Evolutionary conservation across 2,329 filamentous ascomycete species (phyloP), one percentile per base, ranked within the genome.

Genomic region (Didymella pinodella): DNA sequence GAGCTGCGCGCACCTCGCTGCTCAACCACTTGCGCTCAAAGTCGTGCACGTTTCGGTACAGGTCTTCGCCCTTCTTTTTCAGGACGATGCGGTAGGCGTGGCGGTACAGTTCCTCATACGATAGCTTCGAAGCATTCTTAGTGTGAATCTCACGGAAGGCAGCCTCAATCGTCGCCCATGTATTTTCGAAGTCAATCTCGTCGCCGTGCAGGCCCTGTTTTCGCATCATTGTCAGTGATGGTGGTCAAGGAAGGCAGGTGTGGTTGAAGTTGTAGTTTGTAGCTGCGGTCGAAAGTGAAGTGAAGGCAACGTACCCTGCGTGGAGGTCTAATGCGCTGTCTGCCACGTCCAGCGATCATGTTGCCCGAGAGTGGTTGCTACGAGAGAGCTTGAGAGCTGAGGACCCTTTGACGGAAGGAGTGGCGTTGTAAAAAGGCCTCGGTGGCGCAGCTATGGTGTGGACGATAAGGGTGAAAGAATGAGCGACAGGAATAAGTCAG

Each of bases 51-150:
- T 86, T 84, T 5, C 90, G 85, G 77, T 98, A 98, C 1, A 99
- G 84, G 11, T 88, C 82, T 32, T 90, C 87, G 26, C 93, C 93
- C 67, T 93, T 90, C 79, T 94, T 96, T 78, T 90, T 91, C 34
- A 97, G 81, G 0, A 98, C 94, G 20, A 98, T 91, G 76, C 95
- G 94, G 79, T 99, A 99, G 5, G 92, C 91, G 54, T 91, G 91
- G 57, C 95, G 90, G 79, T 99, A 99, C 0, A 99, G 86, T 71
- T 96, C 90, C 77, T 99, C 95, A 80, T 97, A 99, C 0, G 93
- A 97, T 2, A 99, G 86, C 16, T 85, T 84, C 10, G 93, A 96
- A 60, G 93, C 93, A 75, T 96, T 95, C 76, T 96, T 93, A 57
- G 88, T 90, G 79, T 98, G 93, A 49, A 99, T 98, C 73, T 97